Conservation (phyloP, 495 filamentous ascomycete species). For the Tuber calosporum region DNA sequence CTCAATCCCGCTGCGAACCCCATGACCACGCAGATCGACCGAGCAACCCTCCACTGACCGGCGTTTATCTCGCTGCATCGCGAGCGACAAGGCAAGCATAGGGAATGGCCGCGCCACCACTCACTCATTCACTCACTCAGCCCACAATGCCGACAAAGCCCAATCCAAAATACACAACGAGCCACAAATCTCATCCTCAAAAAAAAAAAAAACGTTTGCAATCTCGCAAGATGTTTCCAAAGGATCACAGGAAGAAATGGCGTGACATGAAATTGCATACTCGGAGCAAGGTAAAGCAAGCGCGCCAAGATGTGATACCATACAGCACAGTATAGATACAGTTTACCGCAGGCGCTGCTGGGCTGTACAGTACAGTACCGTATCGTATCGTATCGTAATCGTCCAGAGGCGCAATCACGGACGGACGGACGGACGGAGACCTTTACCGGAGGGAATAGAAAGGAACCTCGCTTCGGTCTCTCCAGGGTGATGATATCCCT, state of each 20-base stretch:
- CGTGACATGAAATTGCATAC: neutral
- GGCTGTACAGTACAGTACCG: neutral
- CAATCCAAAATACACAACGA: neutral
- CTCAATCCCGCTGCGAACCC: neutral
- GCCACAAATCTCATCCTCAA: neutral
- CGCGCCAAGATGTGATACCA: neutral
- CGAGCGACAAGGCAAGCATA: neutral
- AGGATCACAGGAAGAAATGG: neutral
- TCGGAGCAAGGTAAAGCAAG: neutral
- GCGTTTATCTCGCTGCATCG: neutral
- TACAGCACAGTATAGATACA: too few species aligned
- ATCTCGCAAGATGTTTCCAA: neutral
- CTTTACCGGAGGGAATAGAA: neutral
- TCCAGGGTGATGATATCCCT: too few species aligned
- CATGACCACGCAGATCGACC: neutral
- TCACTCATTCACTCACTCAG: too few species aligned
- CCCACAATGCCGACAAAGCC: neutral
- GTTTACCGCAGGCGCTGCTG: neutral
- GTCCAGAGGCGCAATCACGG: neutral
- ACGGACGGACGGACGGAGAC: too few species aligned
- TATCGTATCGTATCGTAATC: too few species aligned
- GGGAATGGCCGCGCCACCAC: neutral
- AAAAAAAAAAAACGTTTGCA: too few species aligned
- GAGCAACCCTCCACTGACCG: neutral
- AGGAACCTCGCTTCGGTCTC: neutral